Conservation (phyloP, 768 basidiomycete genomes). For the Naganishia vishniacii region DNA sequence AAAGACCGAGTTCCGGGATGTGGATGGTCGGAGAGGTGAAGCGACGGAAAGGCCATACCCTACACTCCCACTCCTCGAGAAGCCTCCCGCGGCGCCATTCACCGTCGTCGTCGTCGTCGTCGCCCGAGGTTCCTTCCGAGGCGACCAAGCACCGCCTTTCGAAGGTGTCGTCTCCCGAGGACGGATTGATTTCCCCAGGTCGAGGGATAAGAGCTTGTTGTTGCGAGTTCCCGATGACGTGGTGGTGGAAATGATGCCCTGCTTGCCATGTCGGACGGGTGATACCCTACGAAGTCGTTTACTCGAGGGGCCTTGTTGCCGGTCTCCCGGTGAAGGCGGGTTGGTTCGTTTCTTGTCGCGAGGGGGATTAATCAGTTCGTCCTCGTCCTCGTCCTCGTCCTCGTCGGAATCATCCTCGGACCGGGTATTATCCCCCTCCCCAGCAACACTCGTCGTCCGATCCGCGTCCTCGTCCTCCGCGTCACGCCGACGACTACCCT, state of each 20-base stretch:
- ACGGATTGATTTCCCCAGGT: background rate
- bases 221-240: too few species aligned
- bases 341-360: too few species aligned
- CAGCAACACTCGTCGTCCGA: conserved; percentile 8
- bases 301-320: too few species aligned
- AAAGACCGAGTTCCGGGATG: background rate
- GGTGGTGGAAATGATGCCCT: too few species aligned
- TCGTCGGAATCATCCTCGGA: conserved; percentile 13
- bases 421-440: background rate
- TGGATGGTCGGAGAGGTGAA: conserved; percentile 9
- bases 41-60: conserved; percentile 1
- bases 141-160: background rate
- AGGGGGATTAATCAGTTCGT: background rate
- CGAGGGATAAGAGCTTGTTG: too few species aligned
- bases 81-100: background rate
- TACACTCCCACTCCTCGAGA: background rate
- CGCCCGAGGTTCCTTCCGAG: background rate
- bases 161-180: background rate
- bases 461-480: background rate
- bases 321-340: too few species aligned
- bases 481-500: background rate
- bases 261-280: conserved; percentile 2
- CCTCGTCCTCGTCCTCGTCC: background rate
- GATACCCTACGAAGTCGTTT: conserved; percentile 4
- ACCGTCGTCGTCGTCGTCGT: background rate